phyloP scores from a whole-genome alignment of 2,329 filamentous ascomycete species.

The Hypoxylon sp. region DNA sequence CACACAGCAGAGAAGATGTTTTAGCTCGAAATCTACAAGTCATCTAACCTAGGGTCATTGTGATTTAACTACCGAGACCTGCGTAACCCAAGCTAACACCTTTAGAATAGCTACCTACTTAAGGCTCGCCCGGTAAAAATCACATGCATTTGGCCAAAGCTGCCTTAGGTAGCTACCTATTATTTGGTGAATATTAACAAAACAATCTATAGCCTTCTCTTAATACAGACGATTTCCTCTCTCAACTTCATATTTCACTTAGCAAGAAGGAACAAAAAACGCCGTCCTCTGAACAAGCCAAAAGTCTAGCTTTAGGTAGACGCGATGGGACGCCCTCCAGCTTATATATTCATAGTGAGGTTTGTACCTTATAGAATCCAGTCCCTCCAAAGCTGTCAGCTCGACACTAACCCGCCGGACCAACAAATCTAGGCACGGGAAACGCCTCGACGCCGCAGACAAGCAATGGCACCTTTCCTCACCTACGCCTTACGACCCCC shows the following conservation, averaged over 20 bases:
- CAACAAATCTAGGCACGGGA: constrained; percentile 77
- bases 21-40: constrained; percentile 21
- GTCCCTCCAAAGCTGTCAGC: constrained; percentile 8
- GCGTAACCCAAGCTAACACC: constrained; percentile 16
- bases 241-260: background rate
- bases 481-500: constrained; percentile 94
- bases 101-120: constrained; percentile 12
- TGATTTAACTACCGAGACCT: constrained; percentile 34
- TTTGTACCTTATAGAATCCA: constrained; percentile 49
- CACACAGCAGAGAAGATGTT: constrained; percentile 23
- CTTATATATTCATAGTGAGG: constrained; percentile 67
- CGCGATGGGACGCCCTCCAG: constrained; percentile 64
- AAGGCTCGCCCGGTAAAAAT: constrained; percentile 14
- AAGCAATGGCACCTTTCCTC: constrained; percentile 95
- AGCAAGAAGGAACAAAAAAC: background rate
- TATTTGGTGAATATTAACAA: background rate
- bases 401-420: constrained; percentile 26
- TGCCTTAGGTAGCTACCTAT: background rate
- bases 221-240: background rate
- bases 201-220: background rate
- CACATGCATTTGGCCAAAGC: constrained; percentile 14
- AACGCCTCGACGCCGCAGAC: constrained; percentile 93
- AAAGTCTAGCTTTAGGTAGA: constrained; percentile 20
- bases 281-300: background rate
- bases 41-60: constrained; percentile 21